Evolutionary conservation across 306 rosid genomes (phyloP).

Genomic region (Trichosanthes truncata): DNA sequence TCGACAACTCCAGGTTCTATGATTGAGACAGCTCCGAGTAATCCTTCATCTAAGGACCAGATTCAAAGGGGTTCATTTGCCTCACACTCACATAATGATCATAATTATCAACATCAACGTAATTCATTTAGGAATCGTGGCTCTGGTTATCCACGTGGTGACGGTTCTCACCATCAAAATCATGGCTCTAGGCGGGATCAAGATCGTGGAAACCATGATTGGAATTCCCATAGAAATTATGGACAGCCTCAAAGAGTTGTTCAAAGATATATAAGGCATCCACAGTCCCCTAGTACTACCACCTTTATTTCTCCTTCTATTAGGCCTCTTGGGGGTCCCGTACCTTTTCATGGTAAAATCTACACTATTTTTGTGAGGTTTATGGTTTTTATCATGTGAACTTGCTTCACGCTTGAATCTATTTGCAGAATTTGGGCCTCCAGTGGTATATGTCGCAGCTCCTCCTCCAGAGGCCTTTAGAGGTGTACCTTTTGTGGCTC

Average conservation of each 20-base stretch:
- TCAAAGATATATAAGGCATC: constrained; percentile 42
- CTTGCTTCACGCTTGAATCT: constrained; percentile 10
- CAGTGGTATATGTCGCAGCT: constrained; percentile 37
- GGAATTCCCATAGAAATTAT: constrained; percentile 49
- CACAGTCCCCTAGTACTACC: constrained; percentile 36
- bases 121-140: constrained; percentile 47
- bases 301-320: constrained; percentile 33
- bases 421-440: constrained; percentile 37
- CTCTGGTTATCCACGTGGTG: constrained; percentile 59
- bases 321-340: constrained; percentile 41
- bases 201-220: constrained; percentile 63
- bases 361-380: neutral
- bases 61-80: constrained; percentile 36
- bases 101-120: constrained; percentile 49
- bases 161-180: constrained; percentile 50
- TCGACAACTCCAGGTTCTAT: constrained; percentile 24
- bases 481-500: constrained; percentile 41
- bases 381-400: constrained; percentile 1
- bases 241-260: constrained; percentile 36
- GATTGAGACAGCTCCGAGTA: constrained; percentile 32
- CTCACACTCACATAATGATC: constrained; percentile 32
- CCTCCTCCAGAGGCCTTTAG: constrained; percentile 33
- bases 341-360: constrained; percentile 49
- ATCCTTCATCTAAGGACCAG: constrained; percentile 40
- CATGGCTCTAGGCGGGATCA: constrained; percentile 63